Evolutionary conservation across 306 rosid species (phyloP), one percentile per base, ranked within the genome.

Genomic region (Macrotyloma uniflorum): DNA sequence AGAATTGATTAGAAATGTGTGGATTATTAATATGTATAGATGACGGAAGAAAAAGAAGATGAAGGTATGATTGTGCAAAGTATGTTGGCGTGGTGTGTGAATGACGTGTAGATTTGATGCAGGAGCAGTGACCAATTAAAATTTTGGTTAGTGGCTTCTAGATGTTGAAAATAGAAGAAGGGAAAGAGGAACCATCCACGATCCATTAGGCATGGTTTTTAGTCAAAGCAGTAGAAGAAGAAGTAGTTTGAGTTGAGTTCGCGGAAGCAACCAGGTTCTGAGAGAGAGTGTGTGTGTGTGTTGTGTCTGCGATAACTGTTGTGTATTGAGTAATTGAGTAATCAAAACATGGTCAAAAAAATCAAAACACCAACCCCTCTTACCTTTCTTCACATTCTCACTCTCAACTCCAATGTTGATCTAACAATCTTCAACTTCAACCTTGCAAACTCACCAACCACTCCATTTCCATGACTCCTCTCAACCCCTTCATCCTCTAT

Each of bases 81-180:
- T 42, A 42, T 11, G 4, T 42, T 19, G 20, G 20, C 19, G 30
- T 54, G 18, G 5, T 15, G 42, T 6, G 12, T 2, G 3, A 0
- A 8, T 63, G 69, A 62, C 69, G 69, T 63, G 69, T 35, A 35
- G 69, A 63, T 32, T 63, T 33, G 49, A 35, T 35, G 70, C 11
- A 65, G n/a, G 50, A 38, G 70, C 2, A 59, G 70, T 35, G 9
- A 16, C 19, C 23, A 66, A 66, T 40, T 66, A 42, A 12, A 2
- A 22, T 5, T 66, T 66, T 42, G 32, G 19, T 66, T 35, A 20
- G 33, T 40, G 53, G 5, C 20, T 66, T 66, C 53, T 66, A 66
- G 72, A 66, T 0, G 72, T 40, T 65, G 71, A 65, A 65, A 65
- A 65, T 4, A 5, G n/a, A 5, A 2, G 65, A 38, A 58, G 65